Percentiles rank a stretch among this genome's conserved stretches.
phyloP scores from a whole-genome alignment of 2,329 filamentous ascomycete genomes.

The Onygenales sp. region DNA sequence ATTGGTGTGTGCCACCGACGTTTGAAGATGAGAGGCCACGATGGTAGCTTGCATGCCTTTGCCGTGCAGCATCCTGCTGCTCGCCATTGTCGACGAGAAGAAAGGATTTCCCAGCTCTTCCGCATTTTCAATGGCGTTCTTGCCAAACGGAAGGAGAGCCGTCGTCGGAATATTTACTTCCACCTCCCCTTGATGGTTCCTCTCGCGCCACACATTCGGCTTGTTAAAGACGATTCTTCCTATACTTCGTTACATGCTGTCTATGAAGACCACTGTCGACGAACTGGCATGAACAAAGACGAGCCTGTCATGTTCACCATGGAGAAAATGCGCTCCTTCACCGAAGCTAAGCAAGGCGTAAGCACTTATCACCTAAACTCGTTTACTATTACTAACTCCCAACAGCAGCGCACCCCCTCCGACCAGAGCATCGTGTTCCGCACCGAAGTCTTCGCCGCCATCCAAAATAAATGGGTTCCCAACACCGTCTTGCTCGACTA shows the following conservation, averaged over 20 bases:
- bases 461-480: slow-evolving; percentile 89
- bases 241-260: slow-evolving; percentile 91
- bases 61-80: slow-evolving; percentile 93
- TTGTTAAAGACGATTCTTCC: slow-evolving; percentile 90
- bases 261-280: slow-evolving; percentile 91
- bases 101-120: slow-evolving; percentile 92
- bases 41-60: slow-evolving; percentile 94
- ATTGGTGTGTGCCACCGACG: slow-evolving; percentile 87
- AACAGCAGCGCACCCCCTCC: slow-evolving; percentile 31
- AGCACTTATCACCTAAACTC: slow-evolving; percentile 13
- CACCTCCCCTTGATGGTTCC: slow-evolving; percentile 93
- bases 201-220: slow-evolving; percentile 83
- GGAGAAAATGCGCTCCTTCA: slow-evolving; percentile 75
- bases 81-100: slow-evolving; percentile 83
- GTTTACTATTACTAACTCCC: slow-evolving; percentile 18
- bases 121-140: slow-evolving; percentile 92
- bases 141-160: slow-evolving; percentile 85
- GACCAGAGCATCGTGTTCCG: slow-evolving; percentile 65
- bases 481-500: slow-evolving; percentile 74
- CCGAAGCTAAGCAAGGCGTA: slow-evolving; percentile 55
- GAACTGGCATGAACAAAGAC: slow-evolving; percentile 81
- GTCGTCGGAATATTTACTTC: slow-evolving; percentile 89
- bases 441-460: slow-evolving; percentile 86
- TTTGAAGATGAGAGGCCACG: slow-evolving; percentile 91
- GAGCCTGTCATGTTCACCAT: slow-evolving; percentile 92